Evolutionary conservation across 805 yeast genomes (phyloP).

Genomic region (Brettanomyces bruxellensis): DNA sequence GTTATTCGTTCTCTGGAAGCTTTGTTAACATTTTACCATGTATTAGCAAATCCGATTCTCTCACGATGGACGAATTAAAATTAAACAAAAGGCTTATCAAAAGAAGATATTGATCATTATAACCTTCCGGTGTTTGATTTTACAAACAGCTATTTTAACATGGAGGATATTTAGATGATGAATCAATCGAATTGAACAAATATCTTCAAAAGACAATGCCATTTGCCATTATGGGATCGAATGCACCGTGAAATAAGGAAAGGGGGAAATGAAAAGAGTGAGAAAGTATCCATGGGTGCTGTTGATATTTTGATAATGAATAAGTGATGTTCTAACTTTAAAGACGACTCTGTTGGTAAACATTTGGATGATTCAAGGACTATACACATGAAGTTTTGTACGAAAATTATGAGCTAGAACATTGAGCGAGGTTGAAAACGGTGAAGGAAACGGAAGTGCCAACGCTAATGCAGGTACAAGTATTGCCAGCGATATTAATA

Average conservation of each 20-base stretch:
- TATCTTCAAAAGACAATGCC: conserved; percentile 43
- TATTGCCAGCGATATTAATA: conserved; percentile 3
- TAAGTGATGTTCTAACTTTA: conserved; percentile 72
- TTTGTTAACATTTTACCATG: conserved; percentile 81
- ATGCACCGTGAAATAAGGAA: conserved; percentile 28
- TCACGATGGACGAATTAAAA: conserved; percentile 61
- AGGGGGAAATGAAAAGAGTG: conserved; percentile 32
- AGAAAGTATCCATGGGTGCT: conserved; percentile 61
- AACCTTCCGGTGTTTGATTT: conserved; percentile 74
- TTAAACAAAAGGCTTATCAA: conserved; percentile 64
- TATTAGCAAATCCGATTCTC: conserved; percentile 70
- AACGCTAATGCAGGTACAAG: conserved; percentile 3
- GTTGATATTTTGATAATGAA: conserved; percentile 53
- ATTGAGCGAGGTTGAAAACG: conserved; percentile 10
- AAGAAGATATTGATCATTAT: conserved; percentile 66
- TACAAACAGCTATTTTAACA: conserved; percentile 42
- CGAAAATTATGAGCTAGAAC: conserved; percentile 78
- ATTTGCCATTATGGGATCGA: conserved; percentile 58
- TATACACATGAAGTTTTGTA: conserved; percentile 79
- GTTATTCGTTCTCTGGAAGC: conserved; percentile 56
- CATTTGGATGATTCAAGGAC: conserved; percentile 87
- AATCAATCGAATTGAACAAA: conserved; percentile 21
- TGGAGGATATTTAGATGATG: conserved; percentile 24
- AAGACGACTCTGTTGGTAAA: conserved; percentile 68
- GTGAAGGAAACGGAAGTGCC: conserved; percentile 1